Conservation (phyloP, 2,329 filamentous ascomycete species). For the Aspergillus carbonarius region DNA sequence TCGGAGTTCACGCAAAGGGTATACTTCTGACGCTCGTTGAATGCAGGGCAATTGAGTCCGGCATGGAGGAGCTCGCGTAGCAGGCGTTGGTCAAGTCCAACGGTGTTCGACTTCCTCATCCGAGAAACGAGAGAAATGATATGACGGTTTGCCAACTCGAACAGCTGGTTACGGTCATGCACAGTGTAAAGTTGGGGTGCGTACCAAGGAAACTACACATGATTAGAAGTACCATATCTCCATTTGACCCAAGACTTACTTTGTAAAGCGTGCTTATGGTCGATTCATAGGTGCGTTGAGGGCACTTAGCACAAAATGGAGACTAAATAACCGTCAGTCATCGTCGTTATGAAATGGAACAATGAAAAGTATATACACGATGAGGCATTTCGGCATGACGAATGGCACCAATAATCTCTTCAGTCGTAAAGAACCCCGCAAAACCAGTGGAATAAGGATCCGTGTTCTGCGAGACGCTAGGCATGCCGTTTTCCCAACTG, state of each 20-base stretch:
- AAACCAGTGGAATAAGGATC: conserved; percentile 52
- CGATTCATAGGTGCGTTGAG: conserved; percentile 54
- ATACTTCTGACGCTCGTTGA: conserved; percentile 46
- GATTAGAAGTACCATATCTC: conserved; percentile 10
- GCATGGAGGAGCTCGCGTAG: conserved; percentile 41
- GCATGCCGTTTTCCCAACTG: conserved; percentile 42
- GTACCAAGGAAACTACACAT: conserved; percentile 52
- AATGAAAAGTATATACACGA: conserved; percentile 42
- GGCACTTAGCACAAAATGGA: conserved; percentile 50
- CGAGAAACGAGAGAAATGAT: conserved; percentile 69
- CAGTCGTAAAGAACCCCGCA: conserved; percentile 51
- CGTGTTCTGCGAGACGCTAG: conserved; percentile 32
- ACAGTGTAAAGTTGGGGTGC: conserved; percentile 47
- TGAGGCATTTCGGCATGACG: conserved; percentile 51
- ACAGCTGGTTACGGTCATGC: conserved; percentile 48
- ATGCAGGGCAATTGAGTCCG: conserved; percentile 43
- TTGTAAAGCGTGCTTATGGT: conserved; percentile 54
- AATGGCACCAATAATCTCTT: conserved; percentile 49
- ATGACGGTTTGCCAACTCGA: conserved; percentile 50
- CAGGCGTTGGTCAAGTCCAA: conserved; percentile 42
- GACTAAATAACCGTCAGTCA: conserved; percentile 37
- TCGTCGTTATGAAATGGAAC: background rate
- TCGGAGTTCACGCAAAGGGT: conserved; percentile 31
- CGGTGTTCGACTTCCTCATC: conserved; percentile 46
- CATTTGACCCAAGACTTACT: conserved; percentile 28